These are phyloP conservation scores for Emericellopsis atlantica DNA, from an alignment of 2,329 filamentous ascomycete species.

Conservation along the genomic window DNA sequence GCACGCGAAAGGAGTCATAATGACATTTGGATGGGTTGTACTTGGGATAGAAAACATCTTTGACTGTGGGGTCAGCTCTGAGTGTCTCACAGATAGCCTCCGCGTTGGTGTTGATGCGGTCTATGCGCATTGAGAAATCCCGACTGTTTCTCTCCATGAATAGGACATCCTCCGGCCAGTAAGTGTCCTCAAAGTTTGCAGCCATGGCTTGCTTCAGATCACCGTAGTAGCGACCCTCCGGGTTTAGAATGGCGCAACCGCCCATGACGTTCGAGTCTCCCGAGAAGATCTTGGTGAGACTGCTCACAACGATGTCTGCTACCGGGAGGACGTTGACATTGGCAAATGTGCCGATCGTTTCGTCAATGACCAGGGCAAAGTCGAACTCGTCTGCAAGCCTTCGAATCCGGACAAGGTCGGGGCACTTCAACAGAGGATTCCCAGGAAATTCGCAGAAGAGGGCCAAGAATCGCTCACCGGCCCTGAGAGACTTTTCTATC, in stretches of 20 bases:
- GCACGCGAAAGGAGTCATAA: slow-evolving; percentile 69
- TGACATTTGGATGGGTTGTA: slow-evolving; percentile 53
- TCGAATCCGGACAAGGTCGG: slow-evolving; percentile 74
- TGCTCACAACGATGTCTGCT: slow-evolving; percentile 87
- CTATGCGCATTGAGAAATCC: slow-evolving; percentile 74
- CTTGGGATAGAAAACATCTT: slow-evolving; percentile 79
- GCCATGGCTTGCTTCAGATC: slow-evolving; percentile 54
- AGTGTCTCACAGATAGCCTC: slow-evolving; percentile 71
- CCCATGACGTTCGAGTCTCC: slow-evolving; percentile 99
- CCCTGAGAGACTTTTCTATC: slow-evolving; percentile 56
- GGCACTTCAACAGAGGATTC: slow-evolving; percentile 78
- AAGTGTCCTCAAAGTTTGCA: slow-evolving; percentile 69
- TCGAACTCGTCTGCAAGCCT: slow-evolving; percentile 68
- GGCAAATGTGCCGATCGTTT: slow-evolving; percentile 92
- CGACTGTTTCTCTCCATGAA: slow-evolving; percentile 95
- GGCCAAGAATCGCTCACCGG: slow-evolving; percentile 65
- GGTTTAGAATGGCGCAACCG: slow-evolving; percentile 56
- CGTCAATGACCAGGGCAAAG: slow-evolving; percentile 86
- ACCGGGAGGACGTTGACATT: slow-evolving; percentile 88
- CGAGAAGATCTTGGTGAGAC: slow-evolving; percentile 92
- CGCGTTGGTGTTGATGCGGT: slow-evolving; percentile 74
- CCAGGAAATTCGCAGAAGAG: slow-evolving; percentile 93
- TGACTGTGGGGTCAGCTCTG: slow-evolving; percentile 47
- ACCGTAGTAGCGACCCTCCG: slow-evolving; percentile 56
- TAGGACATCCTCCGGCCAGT: slow-evolving; percentile 88